Evolutionary conservation across 2,329 filamentous ascomycete genomes (phyloP).

Genomic region (Fusarium fracticaudum): DNA sequence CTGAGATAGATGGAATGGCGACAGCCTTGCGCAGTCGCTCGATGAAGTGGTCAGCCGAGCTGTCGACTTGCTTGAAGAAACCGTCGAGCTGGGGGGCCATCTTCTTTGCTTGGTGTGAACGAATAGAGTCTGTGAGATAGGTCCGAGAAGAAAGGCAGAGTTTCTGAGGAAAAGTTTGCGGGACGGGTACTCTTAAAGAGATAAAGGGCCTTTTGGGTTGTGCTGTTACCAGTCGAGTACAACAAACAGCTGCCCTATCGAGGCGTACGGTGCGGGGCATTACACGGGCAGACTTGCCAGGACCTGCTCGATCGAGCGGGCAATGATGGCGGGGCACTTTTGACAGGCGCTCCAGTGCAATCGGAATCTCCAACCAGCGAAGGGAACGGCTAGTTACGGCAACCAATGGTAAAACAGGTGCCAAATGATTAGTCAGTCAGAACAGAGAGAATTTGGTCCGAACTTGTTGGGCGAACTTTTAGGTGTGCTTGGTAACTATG

Average conservation of each 20-base stretch:
- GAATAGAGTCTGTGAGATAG: constrained; percentile 64
- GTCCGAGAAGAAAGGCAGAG: constrained; percentile 44
- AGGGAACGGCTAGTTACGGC: constrained; percentile 44
- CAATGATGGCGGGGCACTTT: constrained; percentile 43
- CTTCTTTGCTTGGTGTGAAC: constrained; percentile 70
- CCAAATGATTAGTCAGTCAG: constrained; percentile 38
- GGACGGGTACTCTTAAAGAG: constrained; percentile 33
- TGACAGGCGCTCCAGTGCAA: not conserved
- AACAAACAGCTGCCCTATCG: constrained; percentile 44
- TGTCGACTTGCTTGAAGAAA: constrained; percentile 93
- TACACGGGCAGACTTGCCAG: constrained; percentile 39
- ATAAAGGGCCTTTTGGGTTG: constrained; percentile 40
- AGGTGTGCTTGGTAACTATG: not conserved
- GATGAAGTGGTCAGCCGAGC: constrained; percentile 82
- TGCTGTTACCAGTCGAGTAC: constrained; percentile 35
- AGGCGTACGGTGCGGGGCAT: constrained; percentile 60
- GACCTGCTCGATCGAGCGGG: constrained; percentile 41
- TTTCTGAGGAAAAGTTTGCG: constrained; percentile 24
- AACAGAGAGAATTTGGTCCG: constrained; percentile 9
- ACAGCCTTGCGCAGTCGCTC: constrained; percentile 91
- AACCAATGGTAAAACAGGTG: constrained; percentile 39
- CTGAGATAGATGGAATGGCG: constrained; percentile 94
- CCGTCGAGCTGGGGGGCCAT: constrained; percentile 93
- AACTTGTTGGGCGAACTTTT: not conserved
- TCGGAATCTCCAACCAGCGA: not conserved